phyloP scores from a whole-genome alignment of 2,329 filamentous ascomycete genomes.

The Sordariomycetes sp. region DNA sequence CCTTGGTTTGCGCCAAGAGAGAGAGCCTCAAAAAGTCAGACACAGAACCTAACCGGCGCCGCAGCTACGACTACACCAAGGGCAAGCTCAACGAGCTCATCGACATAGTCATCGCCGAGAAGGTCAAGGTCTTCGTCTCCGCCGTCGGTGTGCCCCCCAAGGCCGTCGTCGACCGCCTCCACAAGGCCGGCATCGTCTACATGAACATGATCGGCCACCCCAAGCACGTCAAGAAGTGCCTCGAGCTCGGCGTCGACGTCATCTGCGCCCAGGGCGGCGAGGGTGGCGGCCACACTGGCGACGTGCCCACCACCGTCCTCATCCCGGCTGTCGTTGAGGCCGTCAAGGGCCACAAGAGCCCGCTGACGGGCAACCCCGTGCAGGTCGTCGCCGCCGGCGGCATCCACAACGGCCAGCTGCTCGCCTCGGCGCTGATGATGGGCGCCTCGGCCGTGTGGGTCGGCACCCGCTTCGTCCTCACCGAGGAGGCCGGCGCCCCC shows the following conservation, averaged over 20 bases:
- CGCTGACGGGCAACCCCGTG: slow-evolving; percentile 76
- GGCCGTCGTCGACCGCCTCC: slow-evolving; percentile 78
- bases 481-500: slow-evolving; percentile 88
- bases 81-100: slow-evolving; percentile 88
- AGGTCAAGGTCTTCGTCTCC: slow-evolving; percentile 88
- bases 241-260: slow-evolving; percentile 85
- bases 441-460: slow-evolving; percentile 92
- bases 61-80: slow-evolving; percentile 98
- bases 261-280: slow-evolving; percentile 98
- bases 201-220: slow-evolving; percentile 99
- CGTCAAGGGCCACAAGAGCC: slow-evolving; percentile 70
- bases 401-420: slow-evolving; percentile 82
- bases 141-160: slow-evolving; percentile 91
- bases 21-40: neutral
- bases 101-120: slow-evolving; percentile 85
- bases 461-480: slow-evolving; percentile 89
- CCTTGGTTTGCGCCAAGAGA: neutral
- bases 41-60: slow-evolving; percentile 3
- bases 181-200: slow-evolving; percentile 79
- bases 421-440: slow-evolving; percentile 86
- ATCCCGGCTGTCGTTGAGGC: slow-evolving; percentile 86
- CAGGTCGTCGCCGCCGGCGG: slow-evolving; percentile 91
- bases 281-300: slow-evolving; percentile 91
- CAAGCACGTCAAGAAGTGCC: slow-evolving; percentile 95
- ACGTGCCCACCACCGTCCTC: slow-evolving; percentile 83